These are phyloP conservation scores for Lyophyllum atratum DNA, from an alignment of 768 basidiomycete species.

Conservation along the genomic window DNA sequence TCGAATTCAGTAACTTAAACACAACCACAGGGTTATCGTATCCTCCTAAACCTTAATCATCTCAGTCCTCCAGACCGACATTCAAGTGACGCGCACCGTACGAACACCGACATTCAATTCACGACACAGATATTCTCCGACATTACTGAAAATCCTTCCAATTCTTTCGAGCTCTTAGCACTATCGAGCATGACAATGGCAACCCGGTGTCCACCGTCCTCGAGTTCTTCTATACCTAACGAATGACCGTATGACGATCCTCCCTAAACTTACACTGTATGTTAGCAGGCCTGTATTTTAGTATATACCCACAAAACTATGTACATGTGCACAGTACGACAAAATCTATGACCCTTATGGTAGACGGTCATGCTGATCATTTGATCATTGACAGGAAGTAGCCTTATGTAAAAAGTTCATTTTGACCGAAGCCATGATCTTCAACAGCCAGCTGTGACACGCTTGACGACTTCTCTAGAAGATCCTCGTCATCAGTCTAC, in stretches of 20 bases:
- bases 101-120: conserved; percentile 31
- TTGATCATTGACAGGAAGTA: background rate
- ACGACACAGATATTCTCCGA: conserved; percentile 22
- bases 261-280: background rate
- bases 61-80: conserved; percentile 19
- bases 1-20: background rate
- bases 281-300: background rate
- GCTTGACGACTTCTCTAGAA: background rate
- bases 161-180: conserved; percentile 24
- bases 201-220: background rate
- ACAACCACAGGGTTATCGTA: conserved; percentile 34
- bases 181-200: background rate
- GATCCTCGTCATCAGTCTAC: background rate
- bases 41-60: conserved; percentile 35
- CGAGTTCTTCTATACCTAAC: background rate
- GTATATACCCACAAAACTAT: background rate
- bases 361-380: background rate
- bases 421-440: background rate
- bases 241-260: background rate
- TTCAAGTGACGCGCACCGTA: conserved; percentile 20
- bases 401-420: background rate
- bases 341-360: background rate
- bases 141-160: conserved; percentile 8
- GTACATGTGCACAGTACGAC: background rate
- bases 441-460: background rate